These are phyloP conservation scores for Exserohilum turcica DNA, from an alignment of 2,329 filamentous ascomycete genomes.

Conservation along the genomic window DNA sequence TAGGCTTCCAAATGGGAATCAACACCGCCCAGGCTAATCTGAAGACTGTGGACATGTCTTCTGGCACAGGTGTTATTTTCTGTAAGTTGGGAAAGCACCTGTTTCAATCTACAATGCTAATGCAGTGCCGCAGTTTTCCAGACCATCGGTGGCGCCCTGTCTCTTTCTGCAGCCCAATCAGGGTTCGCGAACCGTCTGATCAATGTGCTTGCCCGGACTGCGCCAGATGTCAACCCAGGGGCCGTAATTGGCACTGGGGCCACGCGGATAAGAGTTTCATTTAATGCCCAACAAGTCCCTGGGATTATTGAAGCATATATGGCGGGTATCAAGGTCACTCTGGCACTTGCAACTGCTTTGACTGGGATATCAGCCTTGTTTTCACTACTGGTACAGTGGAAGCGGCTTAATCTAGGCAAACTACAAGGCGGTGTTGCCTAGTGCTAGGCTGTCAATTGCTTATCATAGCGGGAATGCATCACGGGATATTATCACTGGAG, in stretches of 20 bases:
- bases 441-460: not conserved
- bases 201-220: not conserved
- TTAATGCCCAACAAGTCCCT: not conserved
- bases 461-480: no score
- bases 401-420: slow-evolving; percentile 2
- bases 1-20: slow-evolving; percentile 33
- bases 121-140: not conserved
- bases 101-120: not conserved
- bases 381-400: not conserved
- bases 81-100: not conserved
- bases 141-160: not conserved
- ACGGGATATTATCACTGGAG: no score
- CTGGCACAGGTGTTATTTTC: not conserved
- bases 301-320: not conserved
- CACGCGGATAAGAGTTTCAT: not conserved
- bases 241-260: not conserved
- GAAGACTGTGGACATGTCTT: not conserved
- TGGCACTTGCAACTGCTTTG: slow-evolving; percentile 1
- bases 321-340: not conserved
- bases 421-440: slow-evolving; percentile 1
- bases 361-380: not conserved
- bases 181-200: not conserved
- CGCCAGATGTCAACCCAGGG: not conserved
- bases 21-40: slow-evolving; percentile 43
- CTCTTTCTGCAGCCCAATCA: not conserved